Base-by-base conservation (phyloP, 257 asterid genomes). In the Misopates orontium region DNA sequence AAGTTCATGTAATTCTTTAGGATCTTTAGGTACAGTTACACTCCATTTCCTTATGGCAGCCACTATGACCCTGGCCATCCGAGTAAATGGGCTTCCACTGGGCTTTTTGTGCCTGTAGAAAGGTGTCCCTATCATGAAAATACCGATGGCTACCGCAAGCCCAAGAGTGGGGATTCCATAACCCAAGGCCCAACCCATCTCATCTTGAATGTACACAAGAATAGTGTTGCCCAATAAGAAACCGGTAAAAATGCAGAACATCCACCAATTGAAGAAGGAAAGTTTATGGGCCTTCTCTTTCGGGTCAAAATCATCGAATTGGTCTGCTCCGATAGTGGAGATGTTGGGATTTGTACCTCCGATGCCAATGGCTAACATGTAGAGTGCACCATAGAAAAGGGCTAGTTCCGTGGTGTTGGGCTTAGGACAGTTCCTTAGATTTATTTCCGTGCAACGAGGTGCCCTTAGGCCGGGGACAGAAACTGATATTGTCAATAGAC, bases 251-350 rank as follows among this genome's bases (percentile, higher is more conserved):
- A 70, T 70, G 56, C 76, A 66, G 40, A 75, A 75, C 76, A 75
- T 59, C 80, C 78, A 73, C 78, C 80, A 75, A n/a, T 70, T 75
- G 66, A 74, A 74, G 75, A 74, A 74, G 19, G 79, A 75, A 0
- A 75, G 79, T 57, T 70, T 75, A 12, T 70, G 80, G 45, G 64
- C 28, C 67, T 76, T 76, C 64, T 75, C 75, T 63, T 42, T 75
- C 0, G 72, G 79, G 68, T 64, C 42, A 47, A 69, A 69, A 42
- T 71, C 77, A 15, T 71, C 79, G 31, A 75, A 75, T 24, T 70
- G 79, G 19, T 70, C 79, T 2, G 79, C 79, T 39, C 79, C 79
- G 32, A 75, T 75, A 2, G 76, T 75, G 0, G 76, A 75, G 47
- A 75, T 75, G 62, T 75, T 70, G 57, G 80, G 76, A 70, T 75